Evolutionary conservation across 257 asterid genomes (phyloP).

Genomic region (Thymus mandschuricus): DNA sequence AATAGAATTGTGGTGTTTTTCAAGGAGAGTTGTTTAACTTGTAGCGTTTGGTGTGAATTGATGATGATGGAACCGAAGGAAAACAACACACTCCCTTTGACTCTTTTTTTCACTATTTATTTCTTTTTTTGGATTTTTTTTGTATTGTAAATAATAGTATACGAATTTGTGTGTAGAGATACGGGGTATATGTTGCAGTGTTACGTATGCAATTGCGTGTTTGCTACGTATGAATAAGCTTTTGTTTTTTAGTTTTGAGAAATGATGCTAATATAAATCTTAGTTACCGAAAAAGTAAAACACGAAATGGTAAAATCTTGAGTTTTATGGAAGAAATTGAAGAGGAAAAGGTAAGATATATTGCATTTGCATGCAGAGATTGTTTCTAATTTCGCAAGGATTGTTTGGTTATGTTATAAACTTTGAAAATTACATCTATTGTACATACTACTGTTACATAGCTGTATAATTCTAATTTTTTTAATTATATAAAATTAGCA

Average conservation of each 20-base stretch:
- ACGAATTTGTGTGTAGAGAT: not conserved
- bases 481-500: too few species aligned
- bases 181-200: not conserved
- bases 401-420: too few species aligned
- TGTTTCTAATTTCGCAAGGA: too few species aligned
- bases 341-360: not conserved
- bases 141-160: not conserved
- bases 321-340: not conserved
- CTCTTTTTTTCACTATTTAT: not conserved
- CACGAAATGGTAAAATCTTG: not conserved
- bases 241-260: too few species aligned
- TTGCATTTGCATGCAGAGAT: not conserved
- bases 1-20: not conserved
- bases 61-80: conserved; percentile 40
- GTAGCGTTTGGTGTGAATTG: conserved; percentile 22
- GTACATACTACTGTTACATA: too few species aligned
- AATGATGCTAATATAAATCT: too few species aligned
- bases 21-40: conserved; percentile 18
- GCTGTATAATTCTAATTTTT: too few species aligned
- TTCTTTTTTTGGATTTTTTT: not conserved
- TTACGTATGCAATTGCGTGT: not conserved
- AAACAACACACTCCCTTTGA: not conserved
- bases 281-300: too few species aligned
- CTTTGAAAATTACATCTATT: too few species aligned
- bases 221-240: not conserved